Percentiles rank a stretch among this genome's conserved stretches.
These are phyloP conservation scores for Eurotiales sp. DNA, from an alignment of 2,329 filamentous ascomycete genomes.

Conservation along the genomic window DNA sequence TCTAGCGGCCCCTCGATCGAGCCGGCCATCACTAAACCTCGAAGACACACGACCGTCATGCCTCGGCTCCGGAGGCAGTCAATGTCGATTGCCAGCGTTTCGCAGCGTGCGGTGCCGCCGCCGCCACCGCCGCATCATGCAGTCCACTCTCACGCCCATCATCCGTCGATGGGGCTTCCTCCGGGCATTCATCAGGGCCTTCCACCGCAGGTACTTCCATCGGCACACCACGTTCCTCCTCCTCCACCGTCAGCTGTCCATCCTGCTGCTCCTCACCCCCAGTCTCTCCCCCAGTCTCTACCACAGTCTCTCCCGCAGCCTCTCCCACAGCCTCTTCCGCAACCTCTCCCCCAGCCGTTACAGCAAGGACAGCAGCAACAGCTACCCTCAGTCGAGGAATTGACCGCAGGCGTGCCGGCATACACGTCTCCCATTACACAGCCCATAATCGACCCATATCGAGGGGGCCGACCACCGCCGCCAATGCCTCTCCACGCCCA, in stretches of 20 bases:
- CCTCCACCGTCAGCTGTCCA: neutral
- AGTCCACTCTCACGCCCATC: too few relatives aligned
- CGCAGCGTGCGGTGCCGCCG: constrained; percentile 10
- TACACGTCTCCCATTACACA: constrained; percentile 37
- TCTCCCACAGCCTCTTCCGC: constrained; percentile 15
- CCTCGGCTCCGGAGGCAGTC: constrained; percentile 39
- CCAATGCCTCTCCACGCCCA: constrained; percentile 27
- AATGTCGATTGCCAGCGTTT: constrained; percentile 11
- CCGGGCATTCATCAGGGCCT: constrained; percentile 15
- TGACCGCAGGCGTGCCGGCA: constrained; percentile 46
- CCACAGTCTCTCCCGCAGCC: constrained; percentile 15
- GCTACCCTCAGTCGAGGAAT: constrained; percentile 44
- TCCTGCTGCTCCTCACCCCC: neutral
- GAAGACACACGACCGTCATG: constrained; percentile 36
- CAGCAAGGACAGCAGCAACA: constrained; percentile 18
- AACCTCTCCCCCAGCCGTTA: too few relatives aligned
- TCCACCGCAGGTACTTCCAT: constrained; percentile 13
- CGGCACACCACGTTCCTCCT: neutral
- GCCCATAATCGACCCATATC: constrained; percentile 33
- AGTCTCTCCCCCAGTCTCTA: constrained; percentile 28
- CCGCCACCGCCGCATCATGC: neutral
- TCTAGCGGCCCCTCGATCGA: constrained; percentile 54
- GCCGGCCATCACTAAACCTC: constrained; percentile 36
- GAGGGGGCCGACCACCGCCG: constrained; percentile 23
- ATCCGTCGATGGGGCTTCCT: too few relatives aligned